Conservation (phyloP, 371 early-diverging fungal genomes). For the Rozella allomycis region DNA sequence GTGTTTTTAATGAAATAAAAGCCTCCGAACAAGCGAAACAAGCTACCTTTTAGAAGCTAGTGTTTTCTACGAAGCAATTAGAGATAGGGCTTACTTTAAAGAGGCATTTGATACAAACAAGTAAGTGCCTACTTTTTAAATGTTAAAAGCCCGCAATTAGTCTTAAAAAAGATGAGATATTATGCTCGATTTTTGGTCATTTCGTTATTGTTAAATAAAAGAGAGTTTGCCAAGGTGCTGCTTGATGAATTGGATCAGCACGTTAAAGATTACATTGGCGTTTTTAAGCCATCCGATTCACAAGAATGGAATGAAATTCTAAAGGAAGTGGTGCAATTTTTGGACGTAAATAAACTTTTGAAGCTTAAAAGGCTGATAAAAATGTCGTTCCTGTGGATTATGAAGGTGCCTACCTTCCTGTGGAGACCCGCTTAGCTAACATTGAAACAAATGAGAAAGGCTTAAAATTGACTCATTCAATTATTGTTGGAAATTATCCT, state of each 20-base stretch:
- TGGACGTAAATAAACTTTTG: constrained; percentile 29
- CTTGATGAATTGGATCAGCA: constrained; percentile 52
- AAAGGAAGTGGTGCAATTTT: constrained; percentile 64
- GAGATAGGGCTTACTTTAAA: constrained; percentile 76
- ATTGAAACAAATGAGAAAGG: constrained; percentile 5
- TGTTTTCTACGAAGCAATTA: constrained; percentile 86
- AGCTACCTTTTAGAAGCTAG: constrained; percentile 79
- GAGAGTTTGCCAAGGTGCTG: constrained; percentile 46
- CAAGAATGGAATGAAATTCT: constrained; percentile 80
- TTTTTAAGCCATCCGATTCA: constrained; percentile 67
- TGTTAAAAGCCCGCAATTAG: constrained; percentile 45
- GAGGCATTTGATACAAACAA: constrained; percentile 72
- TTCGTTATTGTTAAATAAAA: constrained; percentile 61
- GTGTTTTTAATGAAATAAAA: constrained; percentile 6
- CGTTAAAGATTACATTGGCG: constrained; percentile 62
- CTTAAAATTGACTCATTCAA: constrained; percentile 63
- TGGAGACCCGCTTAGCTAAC: constrained; percentile 25
- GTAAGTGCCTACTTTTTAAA: constrained; percentile 10
- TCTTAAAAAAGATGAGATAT: constrained; percentile 87
- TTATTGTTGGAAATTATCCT: constrained; percentile 71
- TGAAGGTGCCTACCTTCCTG: constrained; percentile 34
- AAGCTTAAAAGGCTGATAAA: constrained; percentile 40
- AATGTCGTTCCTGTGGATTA: constrained; percentile 46
- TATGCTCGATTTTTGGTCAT: constrained; percentile 90
- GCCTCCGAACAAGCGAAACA: constrained; percentile 73